Evolutionary conservation across 768 basidiomycete genomes (phyloP), one percentile per base, ranked within the genome.

Genomic region (Mycena kentingensis): DNA sequence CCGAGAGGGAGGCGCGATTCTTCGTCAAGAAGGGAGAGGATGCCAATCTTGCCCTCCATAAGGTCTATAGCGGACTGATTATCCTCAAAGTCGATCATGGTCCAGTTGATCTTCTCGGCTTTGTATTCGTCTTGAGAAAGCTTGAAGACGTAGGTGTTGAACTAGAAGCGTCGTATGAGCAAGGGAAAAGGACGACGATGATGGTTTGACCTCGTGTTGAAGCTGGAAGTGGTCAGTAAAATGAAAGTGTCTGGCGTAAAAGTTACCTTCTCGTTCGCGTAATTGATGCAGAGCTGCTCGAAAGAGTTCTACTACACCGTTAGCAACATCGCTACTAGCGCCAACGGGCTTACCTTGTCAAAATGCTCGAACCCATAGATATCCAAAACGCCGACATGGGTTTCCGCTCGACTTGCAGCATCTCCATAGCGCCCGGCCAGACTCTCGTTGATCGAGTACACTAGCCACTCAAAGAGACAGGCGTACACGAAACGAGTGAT

Each of bases 211-310:
- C 85, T 98, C 95, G 68, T 98, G 97, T 63, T 99, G 97, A 31
- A 98, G 72, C 70, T n/a, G n/a, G n/a, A n/a, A n/a, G n/a, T n/a
- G n/a, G n/a, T n/a, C n/a, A n/a, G n/a, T n/a, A n/a, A n/a, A n/a
- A n/a, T n/a, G n/a, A n/a, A n/a, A n/a, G n/a, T n/a, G n/a, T n/a
- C n/a, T n/a, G n/a, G n/a, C n/a, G n/a, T n/a, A n/a, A n/a, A n/a
- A n/a, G n/a, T n/a, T n/a, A n/a, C n/a, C n/a, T 95, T 93, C 69
- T 95, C 97, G 65, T 99, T 99, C 19, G 97, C 97, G 67, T 98
- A 99, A 67, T 99, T 99, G 76, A 99, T 99, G 70, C 96, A 98
- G 72, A 99, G 98, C 73, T 99, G 97, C 72, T 99, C 93, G 61
- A 96, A 90, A 1, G 87, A 89, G 61, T 91, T 90, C 87, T 90